phyloP scores from a whole-genome alignment of 2,329 filamentous ascomycete species.

The Sporothrix schenckii region DNA sequence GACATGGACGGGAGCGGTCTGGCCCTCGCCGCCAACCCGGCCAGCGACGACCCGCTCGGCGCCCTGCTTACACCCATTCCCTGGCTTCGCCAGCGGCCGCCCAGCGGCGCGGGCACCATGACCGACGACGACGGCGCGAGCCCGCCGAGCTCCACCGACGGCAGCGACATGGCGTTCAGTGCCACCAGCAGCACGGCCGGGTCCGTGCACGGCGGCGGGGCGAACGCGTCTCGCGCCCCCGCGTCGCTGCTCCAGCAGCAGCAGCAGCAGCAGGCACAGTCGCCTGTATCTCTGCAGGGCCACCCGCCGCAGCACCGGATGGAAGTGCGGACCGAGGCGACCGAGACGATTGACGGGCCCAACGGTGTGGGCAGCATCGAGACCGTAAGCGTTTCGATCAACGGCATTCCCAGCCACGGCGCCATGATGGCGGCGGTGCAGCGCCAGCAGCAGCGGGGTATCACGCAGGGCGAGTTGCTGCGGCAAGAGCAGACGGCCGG shows the following conservation, averaged over 20 bases:
- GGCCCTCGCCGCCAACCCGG: conserved; percentile 54
- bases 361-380: conserved; percentile 79
- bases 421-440: conserved; percentile 29
- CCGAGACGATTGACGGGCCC: conserved; percentile 78
- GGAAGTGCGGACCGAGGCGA: conserved; percentile 71
- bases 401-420: conserved; percentile 47
- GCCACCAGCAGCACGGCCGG: conserved; percentile 33
- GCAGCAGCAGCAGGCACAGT: conserved; percentile 32
- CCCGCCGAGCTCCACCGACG: conserved; percentile 33
- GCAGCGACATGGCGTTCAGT: conserved; percentile 32
- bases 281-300: conserved; percentile 28
- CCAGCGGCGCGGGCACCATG: conserved; percentile 35
- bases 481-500: conserved; percentile 85
- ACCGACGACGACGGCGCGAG: conserved; percentile 34
- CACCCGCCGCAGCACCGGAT: conserved; percentile 41
- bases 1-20: conserved; percentile 39
- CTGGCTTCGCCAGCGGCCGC: conserved; percentile 64
- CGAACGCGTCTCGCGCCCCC: background rate
- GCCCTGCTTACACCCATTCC: conserved; percentile 92
- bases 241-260: conserved; percentile 27
- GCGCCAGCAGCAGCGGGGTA: conserved; percentile 50
- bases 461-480: conserved; percentile 82
- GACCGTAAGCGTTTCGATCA: conserved; percentile 76
- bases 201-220: conserved; percentile 23
- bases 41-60: conserved; percentile 85